phyloP scores from a whole-genome alignment of 352 stramenopile genomes.

The Phytophthora hibernalis region DNA sequence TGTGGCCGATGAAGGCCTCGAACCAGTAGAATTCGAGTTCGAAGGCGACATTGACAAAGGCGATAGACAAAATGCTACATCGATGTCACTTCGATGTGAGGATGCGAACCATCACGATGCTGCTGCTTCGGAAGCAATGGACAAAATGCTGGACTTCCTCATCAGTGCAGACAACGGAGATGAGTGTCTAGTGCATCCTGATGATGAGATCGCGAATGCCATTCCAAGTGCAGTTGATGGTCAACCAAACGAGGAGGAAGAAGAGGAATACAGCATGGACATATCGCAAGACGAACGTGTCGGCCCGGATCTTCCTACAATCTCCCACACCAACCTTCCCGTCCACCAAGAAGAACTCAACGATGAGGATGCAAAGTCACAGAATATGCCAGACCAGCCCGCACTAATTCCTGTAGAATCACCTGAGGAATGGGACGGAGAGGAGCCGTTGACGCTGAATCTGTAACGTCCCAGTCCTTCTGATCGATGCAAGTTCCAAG shows the following conservation, averaged over 20 bases:
- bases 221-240: background rate
- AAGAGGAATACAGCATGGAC: slow-evolving; percentile 33
- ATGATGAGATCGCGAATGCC: background rate
- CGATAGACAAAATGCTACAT: background rate
- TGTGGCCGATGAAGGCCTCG: background rate
- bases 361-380: background rate
- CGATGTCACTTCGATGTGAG: background rate
- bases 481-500: background rate
- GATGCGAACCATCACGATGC: background rate
- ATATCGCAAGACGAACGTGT: slow-evolving; percentile 22
- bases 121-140: background rate
- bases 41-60: background rate
- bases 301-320: background rate
- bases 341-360: background rate
- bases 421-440: background rate
- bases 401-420: background rate
- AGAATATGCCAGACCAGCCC: background rate
- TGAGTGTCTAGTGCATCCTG: background rate
- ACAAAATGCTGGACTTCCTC: background rate
- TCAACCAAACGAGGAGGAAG: slow-evolving; percentile 1
- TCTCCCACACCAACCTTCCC: background rate
- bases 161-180: background rate
- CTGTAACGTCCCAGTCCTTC: slow-evolving; percentile 16
- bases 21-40: background rate
- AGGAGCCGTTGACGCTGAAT: slow-evolving; percentile 25